Evolutionary conservation across 148 eudicot genomes (phyloP).

Genomic region (Euryodendron excelsum): DNA sequence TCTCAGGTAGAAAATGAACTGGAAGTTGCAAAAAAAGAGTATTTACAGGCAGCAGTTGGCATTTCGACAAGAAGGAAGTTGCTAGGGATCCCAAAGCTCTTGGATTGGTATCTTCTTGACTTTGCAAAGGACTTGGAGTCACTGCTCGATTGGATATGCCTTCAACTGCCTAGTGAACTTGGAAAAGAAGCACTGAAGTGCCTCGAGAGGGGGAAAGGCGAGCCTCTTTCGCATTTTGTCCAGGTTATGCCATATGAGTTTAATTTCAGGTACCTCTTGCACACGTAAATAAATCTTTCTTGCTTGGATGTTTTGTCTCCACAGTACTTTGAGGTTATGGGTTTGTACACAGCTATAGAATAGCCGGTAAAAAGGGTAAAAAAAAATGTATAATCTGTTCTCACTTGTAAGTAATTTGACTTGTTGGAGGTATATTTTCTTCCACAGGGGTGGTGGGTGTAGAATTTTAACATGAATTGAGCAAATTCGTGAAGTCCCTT

Average conservation of each 20-base stretch:
- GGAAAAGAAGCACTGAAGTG: constrained; percentile 46
- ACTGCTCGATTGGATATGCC: constrained; percentile 88
- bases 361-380: neutral
- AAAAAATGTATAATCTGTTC: constrained; percentile 6
- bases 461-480: neutral
- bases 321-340: constrained; percentile 14
- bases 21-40: constrained; percentile 78
- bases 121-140: constrained; percentile 80
- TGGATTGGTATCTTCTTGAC: constrained; percentile 85
- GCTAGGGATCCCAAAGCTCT: constrained; percentile 61
- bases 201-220: constrained; percentile 39
- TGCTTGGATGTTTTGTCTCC: too few relatives aligned
- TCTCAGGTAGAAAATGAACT: constrained; percentile 78
- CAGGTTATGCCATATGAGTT: constrained; percentile 70
- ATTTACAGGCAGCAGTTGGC: constrained; percentile 76
- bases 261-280: constrained; percentile 83
- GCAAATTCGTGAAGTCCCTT: neutral
- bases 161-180: constrained; percentile 68
- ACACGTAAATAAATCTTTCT: constrained; percentile 18
- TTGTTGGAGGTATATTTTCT: constrained; percentile 2
- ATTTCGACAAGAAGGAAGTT: constrained; percentile 48
- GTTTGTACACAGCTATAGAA: constrained; percentile 26
- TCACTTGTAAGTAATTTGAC: constrained; percentile 14
- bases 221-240: constrained; percentile 44
- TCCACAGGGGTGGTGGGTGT: neutral